phyloP scores from a whole-genome alignment of 306 rosid genomes.

The Trifolium fragiferum region DNA sequence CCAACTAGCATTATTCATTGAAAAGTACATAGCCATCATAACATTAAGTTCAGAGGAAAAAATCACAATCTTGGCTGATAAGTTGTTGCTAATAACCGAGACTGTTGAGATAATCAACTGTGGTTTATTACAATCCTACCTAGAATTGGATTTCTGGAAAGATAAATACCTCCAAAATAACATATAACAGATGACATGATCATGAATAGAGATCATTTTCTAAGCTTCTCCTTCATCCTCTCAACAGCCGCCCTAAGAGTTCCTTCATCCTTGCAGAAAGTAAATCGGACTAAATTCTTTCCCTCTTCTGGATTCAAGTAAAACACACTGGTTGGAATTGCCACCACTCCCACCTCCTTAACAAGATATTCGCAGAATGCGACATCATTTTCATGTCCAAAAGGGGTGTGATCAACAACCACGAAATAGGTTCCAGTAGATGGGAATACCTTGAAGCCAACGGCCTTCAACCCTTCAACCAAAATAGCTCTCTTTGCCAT shows the following conservation, averaged over 20 bases:
- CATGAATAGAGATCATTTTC: slow-evolving; percentile 53
- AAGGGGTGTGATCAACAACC: slow-evolving; percentile 93
- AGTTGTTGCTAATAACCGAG: slow-evolving; percentile 28
- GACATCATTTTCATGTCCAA: slow-evolving; percentile 79
- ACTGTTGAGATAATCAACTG: slow-evolving; percentile 25
- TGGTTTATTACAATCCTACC: slow-evolving; percentile 37
- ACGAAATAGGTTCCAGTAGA: slow-evolving; percentile 92
- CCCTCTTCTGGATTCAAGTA: slow-evolving; percentile 96
- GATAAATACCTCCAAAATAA: slow-evolving; percentile 58
- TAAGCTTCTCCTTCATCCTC: slow-evolving; percentile 87
- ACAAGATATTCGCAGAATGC: slow-evolving; percentile 87
- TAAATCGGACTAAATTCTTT: slow-evolving; percentile 82
- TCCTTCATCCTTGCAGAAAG: slow-evolving; percentile 91
- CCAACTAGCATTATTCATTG: slow-evolving; percentile 21
- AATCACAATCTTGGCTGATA: slow-evolving; percentile 25
- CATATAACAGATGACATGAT: neutral
- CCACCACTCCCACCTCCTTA: slow-evolving; percentile 93
- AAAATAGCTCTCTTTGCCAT: slow-evolving; percentile 76
- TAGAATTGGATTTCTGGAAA: slow-evolving; percentile 42
- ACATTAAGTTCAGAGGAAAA: neutral
- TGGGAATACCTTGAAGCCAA: slow-evolving; percentile 84
- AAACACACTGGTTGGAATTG: slow-evolving; percentile 92
- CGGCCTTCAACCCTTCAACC: slow-evolving; percentile 82
- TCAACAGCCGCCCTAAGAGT: slow-evolving; percentile 85
- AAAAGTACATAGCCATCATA: slow-evolving; percentile 7